Conservation (phyloP, 2,329 filamentous ascomycete species). For the Decorospora gaudefroyi region DNA sequence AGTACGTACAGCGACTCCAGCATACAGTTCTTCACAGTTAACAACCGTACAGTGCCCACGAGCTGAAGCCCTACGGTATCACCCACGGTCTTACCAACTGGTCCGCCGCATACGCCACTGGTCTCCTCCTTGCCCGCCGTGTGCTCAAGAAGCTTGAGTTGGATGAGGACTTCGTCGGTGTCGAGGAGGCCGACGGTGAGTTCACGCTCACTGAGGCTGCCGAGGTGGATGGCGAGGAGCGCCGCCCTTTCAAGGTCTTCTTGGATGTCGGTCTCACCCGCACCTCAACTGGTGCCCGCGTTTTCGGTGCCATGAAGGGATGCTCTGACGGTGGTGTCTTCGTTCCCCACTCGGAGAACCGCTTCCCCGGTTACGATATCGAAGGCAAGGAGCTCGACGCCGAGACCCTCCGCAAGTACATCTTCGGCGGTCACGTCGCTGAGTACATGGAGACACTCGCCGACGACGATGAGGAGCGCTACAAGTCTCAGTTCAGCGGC, state of each 20-base stretch:
- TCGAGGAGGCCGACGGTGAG: slow-evolving; percentile 96
- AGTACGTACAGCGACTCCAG: slow-evolving; percentile 21
- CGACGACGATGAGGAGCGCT: slow-evolving; percentile 99
- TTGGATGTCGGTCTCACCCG: slow-evolving; percentile 96
- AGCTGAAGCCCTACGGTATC: slow-evolving; percentile 97
- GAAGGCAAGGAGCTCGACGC: slow-evolving; percentile 97
- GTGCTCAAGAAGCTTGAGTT: slow-evolving; percentile 96
- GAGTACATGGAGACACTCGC: slow-evolving; percentile 99
- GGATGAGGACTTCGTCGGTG: slow-evolving; percentile 89
- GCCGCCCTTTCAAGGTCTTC: slow-evolving; percentile 99
- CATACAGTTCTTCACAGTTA: slow-evolving; percentile 2
- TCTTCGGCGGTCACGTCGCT: slow-evolving; percentile 95
- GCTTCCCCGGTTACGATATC: slow-evolving; percentile 98
- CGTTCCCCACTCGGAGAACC: slow-evolving; percentile 98
- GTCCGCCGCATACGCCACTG: slow-evolving; percentile 95
- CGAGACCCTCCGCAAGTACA: slow-evolving; percentile 98
- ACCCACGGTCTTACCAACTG: slow-evolving; percentile 99
- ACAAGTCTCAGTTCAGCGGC: slow-evolving; percentile 96
- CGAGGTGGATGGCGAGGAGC: slow-evolving; percentile 84
- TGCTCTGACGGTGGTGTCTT: slow-evolving; percentile 97
- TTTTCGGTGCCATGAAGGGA: slow-evolving; percentile 99
- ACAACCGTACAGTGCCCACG: slow-evolving; percentile 66
- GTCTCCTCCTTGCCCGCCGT: slow-evolving; percentile 95
- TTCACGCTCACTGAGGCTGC: slow-evolving; percentile 92
- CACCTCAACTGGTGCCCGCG: slow-evolving; percentile 96